Evolutionary conservation across 108 stramenopile genomes (phyloP).

Genomic region (Pseudonitzschia delicatissima): DNA sequence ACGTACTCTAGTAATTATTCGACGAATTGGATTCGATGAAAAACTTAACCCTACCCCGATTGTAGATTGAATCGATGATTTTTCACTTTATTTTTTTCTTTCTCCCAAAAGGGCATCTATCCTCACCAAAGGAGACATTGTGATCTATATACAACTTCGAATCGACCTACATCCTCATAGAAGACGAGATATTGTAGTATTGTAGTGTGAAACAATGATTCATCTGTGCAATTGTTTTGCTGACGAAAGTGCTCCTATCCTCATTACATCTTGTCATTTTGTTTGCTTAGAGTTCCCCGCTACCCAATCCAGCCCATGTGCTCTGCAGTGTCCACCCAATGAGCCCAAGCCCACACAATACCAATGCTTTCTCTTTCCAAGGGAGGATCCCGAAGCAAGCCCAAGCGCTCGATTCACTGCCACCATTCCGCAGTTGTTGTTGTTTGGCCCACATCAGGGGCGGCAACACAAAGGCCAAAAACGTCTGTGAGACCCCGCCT

Average conservation of each 20-base stretch:
- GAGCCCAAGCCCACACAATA: conserved; percentile 16
- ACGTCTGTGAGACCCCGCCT: conserved; percentile 36
- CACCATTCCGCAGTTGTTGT: background rate
- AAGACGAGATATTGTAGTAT: background rate
- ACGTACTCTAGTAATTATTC: too few species aligned
- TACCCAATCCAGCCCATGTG: conserved; percentile 19
- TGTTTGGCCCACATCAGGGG: conserved; percentile 23
- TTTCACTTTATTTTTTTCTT: background rate
- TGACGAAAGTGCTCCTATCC: background rate
- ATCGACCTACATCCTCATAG: background rate
- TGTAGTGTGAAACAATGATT: background rate
- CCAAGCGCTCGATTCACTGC: background rate
- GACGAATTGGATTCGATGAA: too few species aligned
- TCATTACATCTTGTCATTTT: background rate
- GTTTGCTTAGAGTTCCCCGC: background rate
- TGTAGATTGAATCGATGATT: too few species aligned
- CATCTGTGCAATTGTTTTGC: background rate
- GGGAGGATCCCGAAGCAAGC: background rate
- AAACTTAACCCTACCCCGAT: background rate
- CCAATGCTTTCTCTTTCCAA: conserved; percentile 4
- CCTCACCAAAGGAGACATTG: background rate
- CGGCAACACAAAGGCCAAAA: conserved; percentile 36
- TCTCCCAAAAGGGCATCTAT: too few species aligned
- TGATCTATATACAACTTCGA: too few species aligned
- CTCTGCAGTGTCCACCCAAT: conserved; percentile 27